phyloP scores from a whole-genome alignment of 306 rosid species.

The Myrica gale region DNA sequence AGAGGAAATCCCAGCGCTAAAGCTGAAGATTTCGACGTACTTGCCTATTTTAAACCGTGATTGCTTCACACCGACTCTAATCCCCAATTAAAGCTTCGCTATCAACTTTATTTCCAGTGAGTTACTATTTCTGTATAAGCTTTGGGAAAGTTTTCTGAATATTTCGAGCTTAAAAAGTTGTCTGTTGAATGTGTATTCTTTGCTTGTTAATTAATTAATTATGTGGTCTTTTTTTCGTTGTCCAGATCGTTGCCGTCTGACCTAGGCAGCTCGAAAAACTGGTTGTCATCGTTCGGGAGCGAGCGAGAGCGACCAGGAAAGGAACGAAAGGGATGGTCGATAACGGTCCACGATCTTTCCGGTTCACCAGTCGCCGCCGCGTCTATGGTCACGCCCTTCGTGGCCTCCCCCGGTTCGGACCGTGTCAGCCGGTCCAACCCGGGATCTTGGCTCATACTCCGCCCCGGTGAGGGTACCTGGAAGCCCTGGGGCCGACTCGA shows the following conservation, averaged over 20 bases:
- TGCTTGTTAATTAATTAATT: not conserved
- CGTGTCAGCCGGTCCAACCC: conserved; percentile 72
- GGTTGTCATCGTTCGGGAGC: conserved; percentile 69
- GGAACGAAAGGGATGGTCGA: conserved; percentile 74
- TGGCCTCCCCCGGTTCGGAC: conserved; percentile 68
- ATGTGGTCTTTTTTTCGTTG: not conserved
- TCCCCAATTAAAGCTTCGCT: not conserved
- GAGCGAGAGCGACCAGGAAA: conserved; percentile 70
- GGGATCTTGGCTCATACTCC: conserved; percentile 71
- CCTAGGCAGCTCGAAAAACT: conserved; percentile 40
- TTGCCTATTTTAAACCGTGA: not conserved
- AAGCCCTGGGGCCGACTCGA: conserved; percentile 72
- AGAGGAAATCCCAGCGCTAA: not conserved
- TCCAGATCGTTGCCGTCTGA: conserved; percentile 59
- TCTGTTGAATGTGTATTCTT: not conserved
- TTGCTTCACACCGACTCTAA: conserved; percentile 14
- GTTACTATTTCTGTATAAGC: not conserved
- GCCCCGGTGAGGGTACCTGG: conserved; percentile 68
- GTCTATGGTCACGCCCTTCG: conserved; percentile 72
- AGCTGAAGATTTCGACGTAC: not conserved
- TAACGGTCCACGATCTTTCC: conserved; percentile 69
- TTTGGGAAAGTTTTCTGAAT: not conserved
- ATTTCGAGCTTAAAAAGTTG: not conserved
- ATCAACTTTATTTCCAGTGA: not conserved
- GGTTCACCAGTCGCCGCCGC: conserved; percentile 76